A percentile compares a stretch with the other conserved stretches of the same genome.
phyloP scores from a whole-genome alignment of 2,329 filamentous ascomycete genomes.

The Corinectria fuckeliana region DNA sequence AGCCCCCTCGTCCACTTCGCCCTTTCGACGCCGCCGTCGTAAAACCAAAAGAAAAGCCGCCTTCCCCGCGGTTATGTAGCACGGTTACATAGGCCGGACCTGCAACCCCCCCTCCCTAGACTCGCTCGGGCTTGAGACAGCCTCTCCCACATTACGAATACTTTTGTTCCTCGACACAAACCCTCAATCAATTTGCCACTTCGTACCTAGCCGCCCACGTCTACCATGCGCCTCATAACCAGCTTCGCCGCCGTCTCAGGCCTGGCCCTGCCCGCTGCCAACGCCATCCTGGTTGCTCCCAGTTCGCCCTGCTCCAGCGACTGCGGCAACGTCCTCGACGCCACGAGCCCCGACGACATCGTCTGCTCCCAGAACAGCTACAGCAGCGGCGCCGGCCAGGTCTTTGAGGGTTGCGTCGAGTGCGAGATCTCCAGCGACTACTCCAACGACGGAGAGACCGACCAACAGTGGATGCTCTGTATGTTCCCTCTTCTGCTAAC shows the following conservation, averaged over 20 bases:
- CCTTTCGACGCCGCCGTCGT: not conserved
- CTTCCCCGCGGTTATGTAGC: constrained; percentile 1
- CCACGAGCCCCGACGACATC: constrained; percentile 55
- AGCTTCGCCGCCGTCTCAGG: constrained; percentile 26
- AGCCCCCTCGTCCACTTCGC: not conserved
- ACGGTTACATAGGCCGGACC: not conserved
- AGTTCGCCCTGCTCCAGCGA: constrained; percentile 56
- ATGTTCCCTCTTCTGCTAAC: constrained; percentile 40
- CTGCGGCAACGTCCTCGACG: constrained; percentile 61
- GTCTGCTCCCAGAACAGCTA: constrained; percentile 54
- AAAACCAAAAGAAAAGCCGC: not conserved
- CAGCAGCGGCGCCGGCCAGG: constrained; percentile 49
- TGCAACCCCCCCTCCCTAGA: not conserved
- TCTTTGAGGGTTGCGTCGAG: constrained; percentile 58
- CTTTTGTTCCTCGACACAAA: too few species aligned
- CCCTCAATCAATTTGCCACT: too few species aligned
- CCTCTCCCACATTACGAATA: not conserved
- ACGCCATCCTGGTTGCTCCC: constrained; percentile 51
- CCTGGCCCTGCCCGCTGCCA: constrained; percentile 21
- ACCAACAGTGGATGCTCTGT: constrained; percentile 64
- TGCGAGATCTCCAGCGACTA: constrained; percentile 61
- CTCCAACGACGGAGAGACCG: constrained; percentile 53
- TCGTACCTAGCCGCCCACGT: not conserved
- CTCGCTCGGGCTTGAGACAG: not conserved
- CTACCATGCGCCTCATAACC: constrained; percentile 13